Conservation (phyloP, 352 stramenopile genomes). For the Globisporangium lucens region DNA sequence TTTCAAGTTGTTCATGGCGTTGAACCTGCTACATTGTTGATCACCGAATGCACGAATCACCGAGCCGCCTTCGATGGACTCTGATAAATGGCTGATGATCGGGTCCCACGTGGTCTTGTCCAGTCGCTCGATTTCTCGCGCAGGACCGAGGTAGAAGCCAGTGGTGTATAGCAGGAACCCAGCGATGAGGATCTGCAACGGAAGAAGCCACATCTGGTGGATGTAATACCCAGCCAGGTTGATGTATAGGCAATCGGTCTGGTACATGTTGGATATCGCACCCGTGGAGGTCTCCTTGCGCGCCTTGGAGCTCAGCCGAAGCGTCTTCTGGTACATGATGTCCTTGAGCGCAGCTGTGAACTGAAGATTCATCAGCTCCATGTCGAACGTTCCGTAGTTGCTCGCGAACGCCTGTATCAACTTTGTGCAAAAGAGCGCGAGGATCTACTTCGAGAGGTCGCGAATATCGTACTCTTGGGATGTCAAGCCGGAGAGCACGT, state of each 20-base stretch:
- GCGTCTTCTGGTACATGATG: constrained; percentile 50
- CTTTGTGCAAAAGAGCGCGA: constrained; percentile 39
- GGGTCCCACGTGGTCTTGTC: constrained; percentile 44
- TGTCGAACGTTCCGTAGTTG: constrained; percentile 43
- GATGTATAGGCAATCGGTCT: constrained; percentile 46
- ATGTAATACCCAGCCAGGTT: constrained; percentile 34
- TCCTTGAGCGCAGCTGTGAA: constrained; percentile 48
- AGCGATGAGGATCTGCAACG: constrained; percentile 41
- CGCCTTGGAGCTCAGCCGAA: constrained; percentile 41
- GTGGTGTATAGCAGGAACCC: constrained; percentile 44
- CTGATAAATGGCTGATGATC: constrained; percentile 48
- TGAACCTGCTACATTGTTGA: constrained; percentile 12
- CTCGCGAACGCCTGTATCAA: constrained; percentile 57
- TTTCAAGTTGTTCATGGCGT: constrained; percentile 21
- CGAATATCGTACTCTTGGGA: constrained; percentile 20
- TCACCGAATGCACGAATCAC: constrained; percentile 19
- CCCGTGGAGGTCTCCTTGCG: constrained; percentile 44
- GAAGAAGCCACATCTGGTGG: constrained; percentile 68
- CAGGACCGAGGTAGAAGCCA: constrained; percentile 43
- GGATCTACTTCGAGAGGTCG: constrained; percentile 31
- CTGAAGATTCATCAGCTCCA: constrained; percentile 52
- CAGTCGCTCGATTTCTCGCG: constrained; percentile 49
- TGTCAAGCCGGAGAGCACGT: constrained; percentile 39
- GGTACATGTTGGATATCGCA: constrained; percentile 66
- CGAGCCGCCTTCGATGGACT: constrained; percentile 34